These are phyloP conservation scores for Kodamaea plutei DNA, from an alignment of 1,139 yeast genomes.

Conservation along the genomic window DNA sequence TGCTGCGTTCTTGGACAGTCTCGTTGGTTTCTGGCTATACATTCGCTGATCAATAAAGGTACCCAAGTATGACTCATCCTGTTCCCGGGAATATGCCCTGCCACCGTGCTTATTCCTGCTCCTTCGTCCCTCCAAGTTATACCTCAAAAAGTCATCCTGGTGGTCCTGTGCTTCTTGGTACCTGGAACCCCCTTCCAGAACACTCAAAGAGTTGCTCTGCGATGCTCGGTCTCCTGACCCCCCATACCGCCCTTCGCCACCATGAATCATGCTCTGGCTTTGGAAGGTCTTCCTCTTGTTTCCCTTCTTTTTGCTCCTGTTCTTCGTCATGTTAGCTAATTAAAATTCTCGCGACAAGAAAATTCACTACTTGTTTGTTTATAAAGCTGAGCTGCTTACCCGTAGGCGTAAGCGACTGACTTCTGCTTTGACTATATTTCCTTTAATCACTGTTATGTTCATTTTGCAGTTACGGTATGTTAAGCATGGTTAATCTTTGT, in stretches of 20 bases:
- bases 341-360: neutral
- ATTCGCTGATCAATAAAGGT: slow-evolving; percentile 35
- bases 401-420: too few species aligned
- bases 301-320: slow-evolving; percentile 8
- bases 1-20: neutral
- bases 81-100: too few species aligned
- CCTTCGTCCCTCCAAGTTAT: slow-evolving; percentile 15
- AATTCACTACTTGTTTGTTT: neutral
- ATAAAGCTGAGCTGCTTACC: too few species aligned
- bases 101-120: slow-evolving; percentile 1
- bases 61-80: slow-evolving; percentile 13
- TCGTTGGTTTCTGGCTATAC: slow-evolving; percentile 12
- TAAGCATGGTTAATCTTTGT: too few species aligned
- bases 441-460: too few species aligned
- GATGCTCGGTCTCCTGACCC: too few species aligned
- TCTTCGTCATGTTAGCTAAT: slow-evolving; percentile 3
- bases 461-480: too few species aligned
- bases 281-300: neutral
- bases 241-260: too few species aligned
- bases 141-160: slow-evolving; percentile 1
- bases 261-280: neutral
- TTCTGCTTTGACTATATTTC: too few species aligned
- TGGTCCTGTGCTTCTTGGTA: too few species aligned
- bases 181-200: too few species aligned
- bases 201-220: too few species aligned